Conservation (phyloP, 495 filamentous ascomycete species). For the Alectoria sarmentosa region DNA sequence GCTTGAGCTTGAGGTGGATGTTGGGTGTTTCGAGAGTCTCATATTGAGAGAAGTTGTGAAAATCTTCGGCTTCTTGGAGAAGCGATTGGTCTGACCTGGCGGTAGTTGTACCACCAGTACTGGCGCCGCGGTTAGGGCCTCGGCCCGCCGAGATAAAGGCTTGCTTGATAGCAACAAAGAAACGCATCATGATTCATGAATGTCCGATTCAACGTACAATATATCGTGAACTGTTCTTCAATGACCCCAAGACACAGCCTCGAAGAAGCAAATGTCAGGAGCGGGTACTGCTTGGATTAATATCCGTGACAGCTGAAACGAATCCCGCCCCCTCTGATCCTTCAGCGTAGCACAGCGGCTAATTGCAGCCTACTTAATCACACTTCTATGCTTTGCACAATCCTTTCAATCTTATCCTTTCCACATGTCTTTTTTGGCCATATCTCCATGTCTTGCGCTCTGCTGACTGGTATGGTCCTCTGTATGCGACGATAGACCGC, state of each 20-base stretch:
- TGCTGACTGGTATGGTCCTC: neutral
- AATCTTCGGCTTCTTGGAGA: neutral
- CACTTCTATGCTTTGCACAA: neutral
- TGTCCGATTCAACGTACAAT: neutral
- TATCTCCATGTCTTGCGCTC: neutral
- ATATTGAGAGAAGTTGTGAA: neutral
- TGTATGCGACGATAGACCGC: neutral
- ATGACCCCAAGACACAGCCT: neutral
- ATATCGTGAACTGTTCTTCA: neutral
- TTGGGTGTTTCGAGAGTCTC: neutral
- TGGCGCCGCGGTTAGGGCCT: neutral
- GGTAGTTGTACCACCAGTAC: neutral
- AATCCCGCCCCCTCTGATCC: too few relatives aligned
- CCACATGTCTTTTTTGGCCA: neutral
- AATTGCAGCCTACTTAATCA: too few relatives aligned
- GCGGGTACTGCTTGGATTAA: neutral
- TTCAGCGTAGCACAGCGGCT: too few relatives aligned
- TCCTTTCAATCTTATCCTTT: neutral
- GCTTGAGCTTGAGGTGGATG: neutral
- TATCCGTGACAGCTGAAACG: neutral
- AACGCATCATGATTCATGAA: neutral
- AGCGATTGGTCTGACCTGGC: neutral
- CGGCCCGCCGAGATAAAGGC: neutral
- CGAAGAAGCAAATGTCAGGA: neutral
- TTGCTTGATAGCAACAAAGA: neutral